Base-by-base conservation (phyloP, 768 basidiomycete genomes). In the Candolleomyces eurysporus region DNA sequence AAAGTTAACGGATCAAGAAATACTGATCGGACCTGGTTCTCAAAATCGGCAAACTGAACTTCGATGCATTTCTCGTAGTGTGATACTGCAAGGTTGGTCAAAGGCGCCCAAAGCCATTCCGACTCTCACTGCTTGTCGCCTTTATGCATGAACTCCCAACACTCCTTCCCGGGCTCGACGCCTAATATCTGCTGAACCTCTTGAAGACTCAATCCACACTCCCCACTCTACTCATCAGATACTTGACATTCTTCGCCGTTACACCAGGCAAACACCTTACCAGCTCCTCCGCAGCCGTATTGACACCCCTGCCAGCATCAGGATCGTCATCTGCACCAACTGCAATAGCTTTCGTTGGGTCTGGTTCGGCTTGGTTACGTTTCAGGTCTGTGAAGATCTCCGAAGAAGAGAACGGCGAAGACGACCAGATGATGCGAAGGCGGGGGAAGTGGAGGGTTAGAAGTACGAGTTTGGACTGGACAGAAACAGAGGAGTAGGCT, bases 341-440 rank as follows among this genome's bases (percentile, higher is more conserved):
- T 2, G 86, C 75, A 45, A 94, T 85, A 0, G 97, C 95, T 46
- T 83, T 83, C 14, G 77, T 68, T 9, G 87, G 83, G 63, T 96
- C 90, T 0, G 97, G 97, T 70, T 99, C 94, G 0, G 84, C 75
- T 50, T 84, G 83, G 66, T 89, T 87, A 36, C 75, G 63, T 69
- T 99, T 99, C 39, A 99, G 86, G 69, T 98, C 97, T 51, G 84
- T 85, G 79, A 98, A 96, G 59, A 98, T 94, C 61, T 94, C 90
- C 0, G 93, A 83, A 0, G 94, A 95, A 19, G 91, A 90, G 68
- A 94, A 92, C 0, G 97, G 93, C 0, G 96, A 98, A 1, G 95
- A 95, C 0, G 95, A 95, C 97, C 97, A 98, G 71, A 99, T 92
- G 69, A 98, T 91, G 48, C 94, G 88, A 3, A 99, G 77, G 14